phyloP scores from a whole-genome alignment of 257 asterid species.

The Solanum pinnatisectum region DNA sequence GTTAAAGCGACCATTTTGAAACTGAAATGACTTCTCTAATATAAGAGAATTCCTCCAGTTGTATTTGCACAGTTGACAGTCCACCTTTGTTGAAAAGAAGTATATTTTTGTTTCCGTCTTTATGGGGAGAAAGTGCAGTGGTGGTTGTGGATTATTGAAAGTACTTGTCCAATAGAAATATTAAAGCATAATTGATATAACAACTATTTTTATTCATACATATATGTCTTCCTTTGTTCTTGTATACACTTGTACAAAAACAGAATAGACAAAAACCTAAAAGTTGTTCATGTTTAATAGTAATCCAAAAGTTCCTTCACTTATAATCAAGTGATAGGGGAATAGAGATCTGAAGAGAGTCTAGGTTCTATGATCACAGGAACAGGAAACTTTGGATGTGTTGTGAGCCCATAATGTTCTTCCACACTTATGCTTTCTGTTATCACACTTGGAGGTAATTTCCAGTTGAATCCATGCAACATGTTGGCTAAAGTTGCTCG shows the following conservation, averaged over 20 bases:
- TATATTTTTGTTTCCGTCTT: not conserved
- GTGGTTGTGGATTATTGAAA: not conserved
- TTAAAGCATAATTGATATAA: not conserved
- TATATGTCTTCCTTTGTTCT: not conserved
- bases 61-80: not conserved
- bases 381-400: conserved; percentile 12
- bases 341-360: conserved; percentile 16
- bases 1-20: not conserved
- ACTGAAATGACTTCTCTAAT: not conserved
- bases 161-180: not conserved
- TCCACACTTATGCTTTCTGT: conserved; percentile 18
- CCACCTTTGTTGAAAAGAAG: not conserved
- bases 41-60: not conserved
- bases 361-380: conserved; percentile 16
- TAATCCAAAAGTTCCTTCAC: not conserved
- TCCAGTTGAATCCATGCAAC: conserved; percentile 14
- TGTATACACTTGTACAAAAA: not conserved
- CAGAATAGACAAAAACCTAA: not conserved
- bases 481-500: conserved; percentile 1
- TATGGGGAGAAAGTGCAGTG: not conserved
- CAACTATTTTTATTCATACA: not conserved
- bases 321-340: not conserved
- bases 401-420: conserved; percentile 17
- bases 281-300: not conserved
- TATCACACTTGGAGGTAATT: conserved; percentile 12